These are phyloP conservation scores for Podaxis carcinomalis DNA, from an alignment of 768 basidiomycete genomes.

Conservation along the genomic window DNA sequence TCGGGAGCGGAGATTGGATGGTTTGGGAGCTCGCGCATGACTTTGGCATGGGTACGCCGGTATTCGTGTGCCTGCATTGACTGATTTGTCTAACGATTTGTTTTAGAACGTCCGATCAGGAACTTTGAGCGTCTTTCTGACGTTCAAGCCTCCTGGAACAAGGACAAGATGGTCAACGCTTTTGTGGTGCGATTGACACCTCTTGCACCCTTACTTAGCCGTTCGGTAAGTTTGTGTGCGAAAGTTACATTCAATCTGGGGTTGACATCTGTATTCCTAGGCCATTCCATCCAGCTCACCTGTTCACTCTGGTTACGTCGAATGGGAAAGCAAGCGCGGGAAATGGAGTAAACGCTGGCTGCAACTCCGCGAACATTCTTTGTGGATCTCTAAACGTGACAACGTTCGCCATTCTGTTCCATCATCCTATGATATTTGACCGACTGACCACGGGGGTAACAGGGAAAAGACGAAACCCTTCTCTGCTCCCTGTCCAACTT, in stretches of 20 bases:
- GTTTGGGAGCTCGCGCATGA: constrained; percentile 87
- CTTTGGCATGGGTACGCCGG: constrained; percentile 80
- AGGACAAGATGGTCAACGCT: constrained; percentile 72
- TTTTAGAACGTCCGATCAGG: constrained; percentile 81
- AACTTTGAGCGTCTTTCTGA: constrained; percentile 82
- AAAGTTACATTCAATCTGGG: not conserved
- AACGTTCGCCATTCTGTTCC: constrained; percentile 45
- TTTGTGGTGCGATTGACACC: constrained; percentile 77
- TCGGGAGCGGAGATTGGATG: constrained; percentile 75
- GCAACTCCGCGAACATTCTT: constrained; percentile 76
- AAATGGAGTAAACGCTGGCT: constrained; percentile 96
- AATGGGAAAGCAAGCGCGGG: constrained; percentile 87
- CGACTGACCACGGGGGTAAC: not conserved
- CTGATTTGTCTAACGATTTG: constrained; percentile 5
- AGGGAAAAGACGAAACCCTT: constrained; percentile 83
- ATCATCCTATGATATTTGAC: constrained; percentile 8
- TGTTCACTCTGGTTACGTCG: constrained; percentile 59
- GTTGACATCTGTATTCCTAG: constrained; percentile 19
- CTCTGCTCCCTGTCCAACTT: constrained; percentile 87
- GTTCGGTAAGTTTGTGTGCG: constrained; percentile 40
- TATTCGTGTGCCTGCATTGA: not conserved
- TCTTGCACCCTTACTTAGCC: constrained; percentile 54
- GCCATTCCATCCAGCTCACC: constrained; percentile 43
- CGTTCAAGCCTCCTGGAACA: constrained; percentile 85
- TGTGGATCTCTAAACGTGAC: constrained; percentile 89